Conservation (phyloP, 2,329 filamentous ascomycete genomes). For the Elsinoe fawcettii region DNA sequence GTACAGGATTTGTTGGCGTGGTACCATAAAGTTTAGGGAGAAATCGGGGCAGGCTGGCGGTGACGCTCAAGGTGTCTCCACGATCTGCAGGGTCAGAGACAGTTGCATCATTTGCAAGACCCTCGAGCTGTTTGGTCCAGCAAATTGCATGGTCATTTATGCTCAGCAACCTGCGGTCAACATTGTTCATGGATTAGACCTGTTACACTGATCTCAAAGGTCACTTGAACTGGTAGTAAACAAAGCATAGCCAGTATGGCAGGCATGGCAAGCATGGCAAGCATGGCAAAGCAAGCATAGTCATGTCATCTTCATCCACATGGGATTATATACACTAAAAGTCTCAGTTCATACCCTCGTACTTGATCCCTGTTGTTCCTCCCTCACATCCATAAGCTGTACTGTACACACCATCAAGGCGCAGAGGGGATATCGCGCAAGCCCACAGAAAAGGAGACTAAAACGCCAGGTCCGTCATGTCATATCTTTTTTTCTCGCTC, state of each 20-base stretch:
- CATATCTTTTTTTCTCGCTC: no score
- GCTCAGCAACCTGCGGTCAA: no score
- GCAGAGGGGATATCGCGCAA: background rate
- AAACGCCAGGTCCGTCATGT: background rate
- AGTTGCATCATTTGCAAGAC: slow-evolving; percentile 5
- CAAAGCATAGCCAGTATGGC: background rate
- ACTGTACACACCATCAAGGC: slow-evolving; percentile 5
- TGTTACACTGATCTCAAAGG: no score
- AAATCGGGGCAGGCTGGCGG: slow-evolving; percentile 3
- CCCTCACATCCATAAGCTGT: background rate
- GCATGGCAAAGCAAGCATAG: background rate
- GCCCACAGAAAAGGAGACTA: background rate
- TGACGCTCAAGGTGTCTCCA: background rate
- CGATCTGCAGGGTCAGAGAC: slow-evolving; percentile 1
- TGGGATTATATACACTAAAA: slow-evolving; percentile 11
- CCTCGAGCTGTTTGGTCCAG: slow-evolving; percentile 2
- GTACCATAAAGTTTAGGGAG: slow-evolving; percentile 2
- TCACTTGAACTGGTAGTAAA: no score
- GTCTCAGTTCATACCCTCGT: background rate
- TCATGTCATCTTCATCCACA: background rate
- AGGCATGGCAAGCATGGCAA: background rate
- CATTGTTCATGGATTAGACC: no score
- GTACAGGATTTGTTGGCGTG: background rate
- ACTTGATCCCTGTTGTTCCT: background rate
- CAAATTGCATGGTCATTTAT: background rate